These are phyloP conservation scores for Scheffersomyces titani DNA, from an alignment of 1,139 yeast species.

Conservation along the genomic window DNA sequence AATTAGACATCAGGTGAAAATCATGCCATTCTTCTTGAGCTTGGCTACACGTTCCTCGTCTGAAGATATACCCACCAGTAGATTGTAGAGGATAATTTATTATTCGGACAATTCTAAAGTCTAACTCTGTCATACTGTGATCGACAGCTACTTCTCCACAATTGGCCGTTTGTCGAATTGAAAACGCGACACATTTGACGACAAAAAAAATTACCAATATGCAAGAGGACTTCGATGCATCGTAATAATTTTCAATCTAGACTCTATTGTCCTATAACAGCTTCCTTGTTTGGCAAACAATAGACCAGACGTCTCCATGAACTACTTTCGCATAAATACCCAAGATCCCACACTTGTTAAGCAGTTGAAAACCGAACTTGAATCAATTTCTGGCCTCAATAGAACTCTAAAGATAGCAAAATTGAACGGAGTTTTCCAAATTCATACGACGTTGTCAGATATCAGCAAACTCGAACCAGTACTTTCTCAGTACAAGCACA, in stretches of 20 bases:
- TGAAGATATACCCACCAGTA: not conserved
- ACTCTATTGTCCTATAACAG: too few relatives aligned
- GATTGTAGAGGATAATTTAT: too few relatives aligned
- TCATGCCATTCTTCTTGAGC: not conserved
- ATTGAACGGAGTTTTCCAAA: slow-evolving; percentile 7
- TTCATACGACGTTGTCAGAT: slow-evolving; percentile 12
- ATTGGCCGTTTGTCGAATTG: not conserved
- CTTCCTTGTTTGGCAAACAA: not conserved
- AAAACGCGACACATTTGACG: not conserved
- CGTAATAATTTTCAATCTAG: not conserved
- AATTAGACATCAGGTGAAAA: too few relatives aligned
- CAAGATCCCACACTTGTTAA: slow-evolving; percentile 22
- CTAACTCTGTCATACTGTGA: too few relatives aligned
- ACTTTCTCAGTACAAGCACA: not conserved
- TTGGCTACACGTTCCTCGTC: not conserved
- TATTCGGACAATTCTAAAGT: not conserved
- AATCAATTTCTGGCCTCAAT: slow-evolving; percentile 19
- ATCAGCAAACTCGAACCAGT: not conserved
- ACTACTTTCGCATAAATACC: slow-evolving; percentile 2
- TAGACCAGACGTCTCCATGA: too few relatives aligned
- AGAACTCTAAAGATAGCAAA: slow-evolving; percentile 25
- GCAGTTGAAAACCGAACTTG: slow-evolving; percentile 25
- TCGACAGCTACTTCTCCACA: not conserved
- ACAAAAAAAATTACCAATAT: not conserved
- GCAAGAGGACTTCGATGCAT: not conserved